A percentile compares a stretch with the other conserved stretches of the same genome.
phyloP scores from a whole-genome alignment of 2,329 filamentous ascomycete genomes.

The Hyphodiscus sp. region DNA sequence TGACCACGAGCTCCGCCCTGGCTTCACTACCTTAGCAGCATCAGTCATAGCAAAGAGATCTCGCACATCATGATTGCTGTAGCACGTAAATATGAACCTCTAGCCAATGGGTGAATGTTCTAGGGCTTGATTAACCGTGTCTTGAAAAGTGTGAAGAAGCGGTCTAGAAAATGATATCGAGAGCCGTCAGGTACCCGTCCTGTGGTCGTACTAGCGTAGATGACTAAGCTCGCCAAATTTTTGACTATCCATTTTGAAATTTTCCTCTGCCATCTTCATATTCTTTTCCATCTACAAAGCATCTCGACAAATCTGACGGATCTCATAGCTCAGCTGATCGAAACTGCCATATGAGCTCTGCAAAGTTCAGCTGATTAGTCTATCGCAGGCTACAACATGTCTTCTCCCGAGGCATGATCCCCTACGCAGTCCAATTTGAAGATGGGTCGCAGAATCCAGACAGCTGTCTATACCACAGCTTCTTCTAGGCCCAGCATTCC shows the following conservation, averaged over 20 bases:
- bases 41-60: constrained; percentile 11
- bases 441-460: too few relatives aligned
- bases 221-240: constrained; percentile 4
- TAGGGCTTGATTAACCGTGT: constrained; percentile 28
- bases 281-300: constrained; percentile 1
- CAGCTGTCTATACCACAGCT: too few relatives aligned
- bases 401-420: too few relatives aligned
- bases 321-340: too few relatives aligned
- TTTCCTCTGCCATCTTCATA: constrained; percentile 1
- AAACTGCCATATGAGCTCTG: too few relatives aligned
- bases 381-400: too few relatives aligned
- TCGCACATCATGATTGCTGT: constrained; percentile 16
- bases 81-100: constrained; percentile 28
- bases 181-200: too few relatives aligned
- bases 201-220: too few relatives aligned
- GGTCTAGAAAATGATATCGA: background rate
- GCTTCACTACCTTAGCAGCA: constrained; percentile 2
- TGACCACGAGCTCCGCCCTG: constrained; percentile 8
- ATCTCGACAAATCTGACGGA: background rate
- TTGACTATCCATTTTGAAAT: background rate
- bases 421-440: too few relatives aligned
- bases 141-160: constrained; percentile 18
- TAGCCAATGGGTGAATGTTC: constrained; percentile 22
- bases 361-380: too few relatives aligned
- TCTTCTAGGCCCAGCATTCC: too few relatives aligned